Percentiles rank a stretch among this genome's conserved stretches.
Conservation (phyloP, 2,329 filamentous ascomycete species). For the Tympanopsis confertula region DNA sequence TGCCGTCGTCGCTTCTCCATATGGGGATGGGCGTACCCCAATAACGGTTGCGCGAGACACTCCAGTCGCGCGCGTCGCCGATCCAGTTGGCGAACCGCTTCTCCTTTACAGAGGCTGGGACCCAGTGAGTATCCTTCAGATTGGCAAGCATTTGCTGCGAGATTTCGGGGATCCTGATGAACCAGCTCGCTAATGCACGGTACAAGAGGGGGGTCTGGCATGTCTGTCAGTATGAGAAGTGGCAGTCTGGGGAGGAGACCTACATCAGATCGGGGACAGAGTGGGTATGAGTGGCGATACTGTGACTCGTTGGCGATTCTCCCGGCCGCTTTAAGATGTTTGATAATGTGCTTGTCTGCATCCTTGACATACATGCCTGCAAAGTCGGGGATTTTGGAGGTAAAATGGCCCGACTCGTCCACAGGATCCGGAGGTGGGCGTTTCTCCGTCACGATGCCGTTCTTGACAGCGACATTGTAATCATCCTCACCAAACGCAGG, state of each 20-base stretch:
- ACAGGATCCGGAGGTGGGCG: conserved; percentile 81
- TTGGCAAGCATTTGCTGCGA: conserved; percentile 84
- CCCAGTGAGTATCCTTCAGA: conserved; percentile 83
- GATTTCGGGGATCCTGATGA: conserved; percentile 74
- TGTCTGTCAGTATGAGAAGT: too few species aligned
- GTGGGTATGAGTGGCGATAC: conserved; percentile 82
- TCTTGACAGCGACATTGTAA: conserved; percentile 70
- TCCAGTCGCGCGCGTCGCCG: conserved; percentile 83
- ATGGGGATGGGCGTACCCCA: conserved; percentile 90
- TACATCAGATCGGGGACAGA: conserved; percentile 91
- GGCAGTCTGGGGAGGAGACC: too few species aligned
- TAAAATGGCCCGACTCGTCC: conserved; percentile 74
- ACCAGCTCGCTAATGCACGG: conserved; percentile 86
- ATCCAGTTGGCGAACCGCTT: conserved; percentile 89
- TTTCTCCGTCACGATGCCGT: conserved; percentile 66
- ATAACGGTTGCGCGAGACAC: conserved; percentile 84
- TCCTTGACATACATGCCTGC: conserved; percentile 80
- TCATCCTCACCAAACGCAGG: conserved; percentile 94
- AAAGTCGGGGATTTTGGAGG: conserved; percentile 66
- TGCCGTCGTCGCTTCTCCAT: conserved; percentile 82
- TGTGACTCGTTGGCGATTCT: conserved; percentile 76
- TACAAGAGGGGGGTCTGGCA: conserved; percentile 92
- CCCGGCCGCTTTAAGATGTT: conserved; percentile 67
- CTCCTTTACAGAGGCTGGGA: conserved; percentile 81
- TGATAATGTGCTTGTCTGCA: conserved; percentile 87